Evolutionary conservation across 495 filamentous ascomycete species (phyloP).

Genomic region (Neurospora sp.): DNA sequence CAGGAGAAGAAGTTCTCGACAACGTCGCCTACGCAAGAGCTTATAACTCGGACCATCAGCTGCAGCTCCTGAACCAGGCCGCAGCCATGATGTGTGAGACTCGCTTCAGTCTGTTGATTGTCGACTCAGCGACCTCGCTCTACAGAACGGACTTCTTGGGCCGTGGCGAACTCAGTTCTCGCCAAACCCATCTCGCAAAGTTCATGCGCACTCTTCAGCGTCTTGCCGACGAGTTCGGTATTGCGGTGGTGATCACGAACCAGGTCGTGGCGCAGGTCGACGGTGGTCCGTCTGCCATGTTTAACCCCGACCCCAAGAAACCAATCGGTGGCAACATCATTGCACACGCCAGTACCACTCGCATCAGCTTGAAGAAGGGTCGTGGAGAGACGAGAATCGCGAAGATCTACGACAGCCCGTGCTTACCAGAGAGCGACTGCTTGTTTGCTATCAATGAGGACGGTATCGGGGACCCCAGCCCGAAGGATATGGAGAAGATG

Average conservation of each 20-base stretch:
- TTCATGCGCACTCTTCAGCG: constrained; percentile 93
- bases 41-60: constrained; percentile 96
- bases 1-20: constrained; percentile 93
- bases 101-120: constrained; percentile 86
- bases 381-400: constrained; percentile 90
- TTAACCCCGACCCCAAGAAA: constrained; percentile 98
- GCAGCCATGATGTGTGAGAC: constrained; percentile 99
- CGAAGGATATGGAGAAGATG: constrained; percentile 84
- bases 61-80: constrained; percentile 88
- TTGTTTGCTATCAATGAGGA: constrained; percentile 95
- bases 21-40: constrained; percentile 96
- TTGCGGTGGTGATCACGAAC: constrained; percentile 97
- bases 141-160: constrained; percentile 95
- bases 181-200: constrained; percentile 91
- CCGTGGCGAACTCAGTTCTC: constrained; percentile 79
- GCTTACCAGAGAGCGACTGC: constrained; percentile 90
- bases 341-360: constrained; percentile 88
- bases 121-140: constrained; percentile 88
- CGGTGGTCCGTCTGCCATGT: constrained; percentile 91
- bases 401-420: constrained; percentile 98
- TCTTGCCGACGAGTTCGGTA: constrained; percentile 94
- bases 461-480: constrained; percentile 89
- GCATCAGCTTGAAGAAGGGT: constrained; percentile 87
- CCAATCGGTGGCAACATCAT: constrained; percentile 99
- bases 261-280: constrained; percentile 98